These are phyloP conservation scores for Penicillium subrubescens DNA, from an alignment of 495 filamentous ascomycete species.

Conservation along the genomic window DNA sequence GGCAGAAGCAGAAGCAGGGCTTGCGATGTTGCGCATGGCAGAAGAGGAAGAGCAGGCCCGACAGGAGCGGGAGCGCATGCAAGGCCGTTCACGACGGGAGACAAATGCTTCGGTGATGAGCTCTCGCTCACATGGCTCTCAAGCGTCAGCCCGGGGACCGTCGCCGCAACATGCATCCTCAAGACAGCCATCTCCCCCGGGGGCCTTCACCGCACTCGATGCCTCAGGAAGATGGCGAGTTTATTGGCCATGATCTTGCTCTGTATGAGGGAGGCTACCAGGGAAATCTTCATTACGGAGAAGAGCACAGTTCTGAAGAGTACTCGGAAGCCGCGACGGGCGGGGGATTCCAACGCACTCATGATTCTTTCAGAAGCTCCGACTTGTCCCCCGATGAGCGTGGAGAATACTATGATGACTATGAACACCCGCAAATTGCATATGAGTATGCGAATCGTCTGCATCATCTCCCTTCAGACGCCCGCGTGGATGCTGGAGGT, in stretches of 20 bases:
- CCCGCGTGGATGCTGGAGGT: slow-evolving; percentile 76
- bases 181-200: slow-evolving; percentile 7
- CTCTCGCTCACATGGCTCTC: slow-evolving; percentile 33
- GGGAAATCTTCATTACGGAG: slow-evolving; percentile 72
- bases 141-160: slow-evolving; percentile 22
- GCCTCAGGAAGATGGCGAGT: slow-evolving; percentile 63
- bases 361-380: slow-evolving; percentile 42
- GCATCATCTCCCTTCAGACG: slow-evolving; percentile 52
- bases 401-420: slow-evolving; percentile 41
- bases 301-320: slow-evolving; percentile 44
- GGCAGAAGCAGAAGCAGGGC: slow-evolving; percentile 83
- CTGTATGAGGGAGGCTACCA: slow-evolving; percentile 75
- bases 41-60: slow-evolving; percentile 75
- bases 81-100: slow-evolving; percentile 58
- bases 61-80: slow-evolving; percentile 35
- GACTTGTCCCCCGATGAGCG: slow-evolving; percentile 37
- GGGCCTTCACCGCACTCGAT: slow-evolving; percentile 19
- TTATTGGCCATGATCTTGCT: slow-evolving; percentile 69
- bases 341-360: slow-evolving; percentile 18
- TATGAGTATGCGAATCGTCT: slow-evolving; percentile 62
- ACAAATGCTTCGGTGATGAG: slow-evolving; percentile 44
- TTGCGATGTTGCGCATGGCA: slow-evolving; percentile 79
- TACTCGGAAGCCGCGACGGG: slow-evolving; percentile 19
- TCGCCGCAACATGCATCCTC: slow-evolving; percentile 34
- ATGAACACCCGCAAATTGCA: slow-evolving; percentile 46